Conservation (phyloP, 1,139 yeast genomes). For the Protomyces arabidopsidicola region DNA sequence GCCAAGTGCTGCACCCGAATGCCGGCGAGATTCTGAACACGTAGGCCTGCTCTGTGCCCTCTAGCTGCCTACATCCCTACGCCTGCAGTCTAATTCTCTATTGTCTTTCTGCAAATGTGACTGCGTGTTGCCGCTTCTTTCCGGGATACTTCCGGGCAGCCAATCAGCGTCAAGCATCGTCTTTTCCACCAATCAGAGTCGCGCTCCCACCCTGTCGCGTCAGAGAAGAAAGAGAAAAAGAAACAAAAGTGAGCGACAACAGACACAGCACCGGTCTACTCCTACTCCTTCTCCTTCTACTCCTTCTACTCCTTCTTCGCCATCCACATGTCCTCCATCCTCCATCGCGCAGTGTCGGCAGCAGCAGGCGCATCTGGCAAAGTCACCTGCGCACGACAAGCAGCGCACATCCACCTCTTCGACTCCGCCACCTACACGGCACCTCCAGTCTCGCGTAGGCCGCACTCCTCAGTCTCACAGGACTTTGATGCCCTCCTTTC, state of each 20-base stretch:
- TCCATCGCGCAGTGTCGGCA: neutral
- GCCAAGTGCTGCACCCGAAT: slow-evolving; percentile 14
- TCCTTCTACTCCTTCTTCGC: neutral
- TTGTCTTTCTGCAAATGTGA: no score
- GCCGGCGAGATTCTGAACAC: neutral
- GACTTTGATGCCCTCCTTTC: neutral
- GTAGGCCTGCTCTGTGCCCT: neutral
- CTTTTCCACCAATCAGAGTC: neutral
- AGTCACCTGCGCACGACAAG: neutral
- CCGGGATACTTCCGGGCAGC: no score
- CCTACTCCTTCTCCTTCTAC: neutral
- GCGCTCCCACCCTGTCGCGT: neutral
- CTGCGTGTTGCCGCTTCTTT: no score
- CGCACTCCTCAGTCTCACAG: neutral
- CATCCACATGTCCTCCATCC: neutral
- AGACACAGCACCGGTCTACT: neutral
- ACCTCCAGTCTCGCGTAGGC: neutral
- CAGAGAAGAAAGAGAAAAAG: neutral
- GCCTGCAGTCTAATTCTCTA: no score
- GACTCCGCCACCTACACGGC: neutral
- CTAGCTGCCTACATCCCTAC: neutral
- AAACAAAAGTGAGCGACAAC: neutral
- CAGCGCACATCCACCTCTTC: neutral
- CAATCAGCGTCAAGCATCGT: no score
- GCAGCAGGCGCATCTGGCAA: neutral